Conservation (phyloP, 208 protist genomes). For the Trypanosoma platydactyli region DNA sequence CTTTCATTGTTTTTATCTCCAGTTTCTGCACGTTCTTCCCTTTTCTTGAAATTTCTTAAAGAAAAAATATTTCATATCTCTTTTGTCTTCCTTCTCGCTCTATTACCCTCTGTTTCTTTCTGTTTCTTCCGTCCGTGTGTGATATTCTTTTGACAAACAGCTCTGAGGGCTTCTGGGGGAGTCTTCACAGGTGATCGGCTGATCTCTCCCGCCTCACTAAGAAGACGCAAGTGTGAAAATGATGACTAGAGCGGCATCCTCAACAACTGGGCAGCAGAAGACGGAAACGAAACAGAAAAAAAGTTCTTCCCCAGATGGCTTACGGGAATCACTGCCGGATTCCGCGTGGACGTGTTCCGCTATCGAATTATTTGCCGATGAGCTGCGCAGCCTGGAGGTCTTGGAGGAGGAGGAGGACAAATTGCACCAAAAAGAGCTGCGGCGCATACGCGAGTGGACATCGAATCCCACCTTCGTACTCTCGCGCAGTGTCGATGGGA, state of each 20-base stretch:
- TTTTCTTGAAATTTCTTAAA: no score
- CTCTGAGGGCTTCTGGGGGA: not conserved
- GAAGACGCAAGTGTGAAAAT: not conserved
- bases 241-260: not conserved
- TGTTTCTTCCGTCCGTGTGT: constrained; percentile 1
- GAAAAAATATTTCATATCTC: constrained; percentile 14
- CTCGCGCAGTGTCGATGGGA: not conserved
- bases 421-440: constrained; percentile 26
- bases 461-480: not conserved
- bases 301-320: constrained; percentile 41
- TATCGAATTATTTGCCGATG: constrained; percentile 50
- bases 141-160: not conserved
- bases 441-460: constrained; percentile 4
- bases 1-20: not conserved
- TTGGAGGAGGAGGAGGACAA: constrained; percentile 45
- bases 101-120: constrained; percentile 9
- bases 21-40: not conserved
- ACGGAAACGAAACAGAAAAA: not conserved
- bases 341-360: constrained; percentile 52
- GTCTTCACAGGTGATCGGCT: not conserved
- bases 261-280: not conserved
- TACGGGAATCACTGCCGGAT: constrained; percentile 33
- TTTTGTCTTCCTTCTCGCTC: constrained; percentile 17
- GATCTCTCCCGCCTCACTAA: not conserved
- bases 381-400: constrained; percentile 57